Percentiles rank a stretch among this genome's conserved stretches.
Conservation (phyloP, 805 yeast genomes). For the Trichomonascus vanleenenianus region DNA sequence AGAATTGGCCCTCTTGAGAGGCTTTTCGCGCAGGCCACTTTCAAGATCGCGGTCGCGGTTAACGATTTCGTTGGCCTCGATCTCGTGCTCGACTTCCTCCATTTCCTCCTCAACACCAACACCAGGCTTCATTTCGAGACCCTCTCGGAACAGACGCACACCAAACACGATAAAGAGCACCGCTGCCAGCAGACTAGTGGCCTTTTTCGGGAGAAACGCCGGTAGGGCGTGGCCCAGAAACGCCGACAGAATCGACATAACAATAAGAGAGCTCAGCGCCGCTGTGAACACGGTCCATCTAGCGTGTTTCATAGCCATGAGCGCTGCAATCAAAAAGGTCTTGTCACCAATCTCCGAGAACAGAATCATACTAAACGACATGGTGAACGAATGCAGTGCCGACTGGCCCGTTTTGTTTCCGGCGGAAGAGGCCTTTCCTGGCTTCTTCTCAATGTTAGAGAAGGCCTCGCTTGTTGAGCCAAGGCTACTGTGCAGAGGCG, state of each 20-base stretch:
- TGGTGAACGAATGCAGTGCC: slow-evolving; percentile 48
- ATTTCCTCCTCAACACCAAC: slow-evolving; percentile 90
- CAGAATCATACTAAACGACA: slow-evolving; percentile 84
- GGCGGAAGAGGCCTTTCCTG: not conserved
- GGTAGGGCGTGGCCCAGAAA: slow-evolving; percentile 89
- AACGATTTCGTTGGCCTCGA: slow-evolving; percentile 55
- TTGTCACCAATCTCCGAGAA: slow-evolving; percentile 98
- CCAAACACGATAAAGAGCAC: slow-evolving; percentile 79
- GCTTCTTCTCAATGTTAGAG: not conserved
- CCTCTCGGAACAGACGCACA: slow-evolving; percentile 66
- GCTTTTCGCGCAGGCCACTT: slow-evolving; percentile 32
- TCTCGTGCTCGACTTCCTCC: slow-evolving; percentile 95
- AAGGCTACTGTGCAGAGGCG: not conserved
- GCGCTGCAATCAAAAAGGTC: slow-evolving; percentile 91
- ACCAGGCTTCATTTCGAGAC: slow-evolving; percentile 63
- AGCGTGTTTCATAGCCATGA: slow-evolving; percentile 95
- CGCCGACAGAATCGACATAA: slow-evolving; percentile 91
- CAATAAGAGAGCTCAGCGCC: slow-evolving; percentile 72
- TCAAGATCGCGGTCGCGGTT: slow-evolving; percentile 50
- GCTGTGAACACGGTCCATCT: slow-evolving; percentile 79
- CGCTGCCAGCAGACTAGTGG: slow-evolving; percentile 79
- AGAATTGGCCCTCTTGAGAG: slow-evolving; percentile 14
- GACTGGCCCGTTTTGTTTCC: not conserved
- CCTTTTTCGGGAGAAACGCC: slow-evolving; percentile 64
- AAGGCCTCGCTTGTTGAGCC: not conserved